phyloP scores from a whole-genome alignment of 495 filamentous ascomycete genomes.

The Aspergillus avenaceus region DNA sequence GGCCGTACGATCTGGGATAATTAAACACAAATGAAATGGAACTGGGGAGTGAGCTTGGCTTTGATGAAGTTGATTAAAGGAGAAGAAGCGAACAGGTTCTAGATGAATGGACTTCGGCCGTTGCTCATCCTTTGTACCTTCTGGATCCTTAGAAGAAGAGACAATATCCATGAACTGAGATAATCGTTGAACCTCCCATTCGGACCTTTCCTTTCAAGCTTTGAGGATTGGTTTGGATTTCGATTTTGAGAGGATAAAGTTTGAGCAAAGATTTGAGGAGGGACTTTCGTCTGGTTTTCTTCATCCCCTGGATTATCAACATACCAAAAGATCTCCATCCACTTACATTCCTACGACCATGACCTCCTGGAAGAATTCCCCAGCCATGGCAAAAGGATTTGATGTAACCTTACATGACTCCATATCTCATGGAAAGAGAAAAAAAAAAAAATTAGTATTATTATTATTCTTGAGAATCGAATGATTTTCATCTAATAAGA shows the following conservation, averaged over 20 bases:
- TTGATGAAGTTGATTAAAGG: not conserved
- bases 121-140: too few relatives aligned
- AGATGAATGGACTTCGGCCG: too few relatives aligned
- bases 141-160: too few relatives aligned
- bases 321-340: constrained; percentile 5
- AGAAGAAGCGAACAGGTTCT: too few relatives aligned
- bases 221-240: too few relatives aligned
- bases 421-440: not conserved
- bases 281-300: not conserved
- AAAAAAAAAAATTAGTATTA: not conserved
- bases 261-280: too few relatives aligned
- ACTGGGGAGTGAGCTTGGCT: constrained; percentile 5
- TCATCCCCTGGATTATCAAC: constrained; percentile 4
- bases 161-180: too few relatives aligned
- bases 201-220: too few relatives aligned
- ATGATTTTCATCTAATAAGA: too few relatives aligned
- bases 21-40: constrained; percentile 24
- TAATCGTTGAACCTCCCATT: not conserved
- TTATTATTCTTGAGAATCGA: too few relatives aligned
- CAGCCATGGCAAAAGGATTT: not conserved
- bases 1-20: constrained; percentile 23
- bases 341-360: not conserved
- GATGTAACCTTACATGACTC: not conserved
- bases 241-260: too few relatives aligned
- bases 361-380: not conserved